phyloP scores from a whole-genome alignment of 2,329 filamentous ascomycete genomes.

The Cadophora gregata region DNA sequence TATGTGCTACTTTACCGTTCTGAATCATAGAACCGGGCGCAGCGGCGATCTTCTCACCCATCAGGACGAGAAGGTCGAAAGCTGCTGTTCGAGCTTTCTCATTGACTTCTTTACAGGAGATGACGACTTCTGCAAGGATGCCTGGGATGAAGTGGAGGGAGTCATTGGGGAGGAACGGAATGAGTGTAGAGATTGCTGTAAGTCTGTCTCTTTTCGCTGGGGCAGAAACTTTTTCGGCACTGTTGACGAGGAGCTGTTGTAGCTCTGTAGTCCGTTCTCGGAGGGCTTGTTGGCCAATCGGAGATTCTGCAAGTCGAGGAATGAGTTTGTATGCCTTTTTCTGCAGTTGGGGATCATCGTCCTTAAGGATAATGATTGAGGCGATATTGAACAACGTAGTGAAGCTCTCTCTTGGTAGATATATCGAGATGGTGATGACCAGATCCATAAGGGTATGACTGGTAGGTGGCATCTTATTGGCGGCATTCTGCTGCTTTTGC shows the following conservation, averaged over 20 bases:
- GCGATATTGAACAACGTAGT: slow-evolving; percentile 85
- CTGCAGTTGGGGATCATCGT: slow-evolving; percentile 88
- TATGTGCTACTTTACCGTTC: slow-evolving; percentile 85
- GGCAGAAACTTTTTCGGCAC: slow-evolving; percentile 82
- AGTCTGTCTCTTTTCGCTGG: slow-evolving; percentile 88
- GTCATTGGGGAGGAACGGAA: slow-evolving; percentile 76
- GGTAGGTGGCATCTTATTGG: slow-evolving; percentile 84
- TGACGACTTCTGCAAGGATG: slow-evolving; percentile 91
- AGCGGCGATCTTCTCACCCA: slow-evolving; percentile 78
- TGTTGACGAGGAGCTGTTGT: slow-evolving; percentile 79
- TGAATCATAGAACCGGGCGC: slow-evolving; percentile 76
- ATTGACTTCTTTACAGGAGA: slow-evolving; percentile 97
- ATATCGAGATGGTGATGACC: slow-evolving; percentile 93
- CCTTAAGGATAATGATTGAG: slow-evolving; percentile 78
- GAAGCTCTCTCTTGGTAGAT: slow-evolving; percentile 88
- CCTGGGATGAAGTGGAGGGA: slow-evolving; percentile 93
- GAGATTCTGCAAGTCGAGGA: slow-evolving; percentile 83
- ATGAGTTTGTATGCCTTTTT: slow-evolving; percentile 99
- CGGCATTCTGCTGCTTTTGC: slow-evolving; percentile 58
- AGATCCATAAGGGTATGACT: slow-evolving; percentile 96
- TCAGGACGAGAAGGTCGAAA: slow-evolving; percentile 86
- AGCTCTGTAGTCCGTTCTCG: slow-evolving; percentile 77
- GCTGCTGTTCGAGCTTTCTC: slow-evolving; percentile 89
- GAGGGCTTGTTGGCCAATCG: slow-evolving; percentile 77
- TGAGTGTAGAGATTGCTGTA: slow-evolving; percentile 78